Evolutionary conservation across 164 flowering plant genomes (phyloP), one percentile per base, ranked within the genome.

Genomic region (Cinnamomum chago): DNA sequence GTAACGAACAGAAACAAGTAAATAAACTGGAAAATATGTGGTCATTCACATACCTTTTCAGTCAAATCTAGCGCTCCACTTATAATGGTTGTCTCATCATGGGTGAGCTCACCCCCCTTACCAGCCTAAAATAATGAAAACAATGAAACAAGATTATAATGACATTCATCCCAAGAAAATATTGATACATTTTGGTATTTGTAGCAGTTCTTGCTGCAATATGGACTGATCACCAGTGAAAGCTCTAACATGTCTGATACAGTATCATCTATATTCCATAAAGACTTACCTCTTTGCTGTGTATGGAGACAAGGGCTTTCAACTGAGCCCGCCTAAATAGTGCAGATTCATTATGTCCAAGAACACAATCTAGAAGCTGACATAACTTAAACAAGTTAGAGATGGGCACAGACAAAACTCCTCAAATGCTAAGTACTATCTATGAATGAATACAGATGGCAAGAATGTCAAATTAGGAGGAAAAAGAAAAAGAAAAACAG

Each of bases 91-190:
- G 98, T 95, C 83, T 95, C 97, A 75, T 93, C 97, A 81, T 88
- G 97, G 51, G 98, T 92, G 77, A 94, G 85, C 75, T 94, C 98
- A 64, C 98, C 98, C 74, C 98, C 98, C 85, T 94, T 94, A 75
- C 98, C 98, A 69, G 98, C 98, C 98, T 94, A 55, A 20, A 55
- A 55, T 55, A 15, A 55, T 55, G 5, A 55, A 55, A 55, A 55
- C 47, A 40, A 40, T 40, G 11, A 40, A 40, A 55, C 17, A 55
- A 55, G 1, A 20, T 55, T 55, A 55, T 55, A 20, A 55, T 52
- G 58, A 17, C 58, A 13, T 15, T 17, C 3, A 52, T 55, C n/a
- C 60, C n/a, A 20, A 55, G 60, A 55, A 55, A 55, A 55, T 55
- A 18, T 15, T 15, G 60, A 3, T 15, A 14, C 60, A 55, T 55